These are phyloP conservation scores for Oryza brachyantha DNA, from an alignment of 176 grass and related monocot genomes.

Conservation along the genomic window DNA sequence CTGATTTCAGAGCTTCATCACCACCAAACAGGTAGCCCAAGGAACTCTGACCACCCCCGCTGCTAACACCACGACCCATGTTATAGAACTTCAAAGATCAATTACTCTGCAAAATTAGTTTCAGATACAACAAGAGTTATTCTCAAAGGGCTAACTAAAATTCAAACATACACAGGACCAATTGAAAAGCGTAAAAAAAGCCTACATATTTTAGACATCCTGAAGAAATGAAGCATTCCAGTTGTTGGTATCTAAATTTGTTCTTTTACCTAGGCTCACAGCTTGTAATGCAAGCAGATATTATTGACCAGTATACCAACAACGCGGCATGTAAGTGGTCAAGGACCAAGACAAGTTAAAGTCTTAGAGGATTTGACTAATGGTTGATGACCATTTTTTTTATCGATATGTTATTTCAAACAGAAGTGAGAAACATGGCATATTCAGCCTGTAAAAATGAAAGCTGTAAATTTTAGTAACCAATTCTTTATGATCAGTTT, in stretches of 20 bases:
- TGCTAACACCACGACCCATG: slow-evolving; percentile 67
- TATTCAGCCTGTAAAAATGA: background rate
- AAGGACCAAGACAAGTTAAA: background rate
- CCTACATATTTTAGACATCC: background rate
- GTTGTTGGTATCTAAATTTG: background rate
- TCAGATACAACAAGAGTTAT: slow-evolving; percentile 2
- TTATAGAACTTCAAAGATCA: background rate
- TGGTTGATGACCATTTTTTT: background rate
- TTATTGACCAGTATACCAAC: background rate
- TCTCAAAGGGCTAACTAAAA: background rate
- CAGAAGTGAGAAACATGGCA: background rate
- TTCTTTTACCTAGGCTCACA: background rate
- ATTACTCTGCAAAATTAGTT: slow-evolving; percentile 25
- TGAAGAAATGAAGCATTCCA: background rate
- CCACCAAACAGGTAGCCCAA: slow-evolving; percentile 65
- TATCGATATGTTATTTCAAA: background rate
- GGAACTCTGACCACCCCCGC: slow-evolving; percentile 64
- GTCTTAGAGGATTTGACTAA: background rate
- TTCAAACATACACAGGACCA: too few relatives aligned
- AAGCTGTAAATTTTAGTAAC: background rate
- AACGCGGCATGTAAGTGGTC: background rate
- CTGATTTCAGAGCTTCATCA: slow-evolving; percentile 41
- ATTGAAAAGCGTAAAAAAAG: background rate
- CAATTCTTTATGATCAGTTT: background rate
- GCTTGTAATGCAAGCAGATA: background rate